Evolutionary conservation across 768 basidiomycete species (phyloP).

Genomic region (Lentinus brumalis): DNA sequence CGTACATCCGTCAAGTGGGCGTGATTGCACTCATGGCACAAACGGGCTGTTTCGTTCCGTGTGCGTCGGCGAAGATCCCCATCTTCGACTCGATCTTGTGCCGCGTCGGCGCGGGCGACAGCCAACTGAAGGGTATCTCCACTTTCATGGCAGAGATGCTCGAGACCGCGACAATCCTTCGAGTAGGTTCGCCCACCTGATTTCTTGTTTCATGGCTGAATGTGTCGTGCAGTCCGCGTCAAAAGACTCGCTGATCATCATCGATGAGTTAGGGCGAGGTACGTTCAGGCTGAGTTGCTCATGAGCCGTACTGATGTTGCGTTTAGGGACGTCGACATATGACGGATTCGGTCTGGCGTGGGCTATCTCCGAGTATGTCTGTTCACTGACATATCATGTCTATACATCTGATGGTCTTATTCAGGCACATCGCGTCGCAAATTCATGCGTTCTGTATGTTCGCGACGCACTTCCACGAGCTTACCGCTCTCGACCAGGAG

Average conservation of each 20-base stretch:
- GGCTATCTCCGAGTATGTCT: constrained; percentile 92
- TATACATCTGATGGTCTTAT: not conserved
- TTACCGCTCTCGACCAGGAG: constrained; percentile 89
- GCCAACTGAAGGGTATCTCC: constrained; percentile 95
- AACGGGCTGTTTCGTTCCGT: constrained; percentile 93
- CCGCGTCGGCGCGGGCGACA: constrained; percentile 96
- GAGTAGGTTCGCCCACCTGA: constrained; percentile 47
- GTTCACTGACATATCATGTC: not conserved
- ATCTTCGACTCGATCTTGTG: constrained; percentile 96
- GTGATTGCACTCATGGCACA: constrained; percentile 98
- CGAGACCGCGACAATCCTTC: constrained; percentile 93
- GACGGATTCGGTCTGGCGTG: constrained; percentile 98
- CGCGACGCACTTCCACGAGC: constrained; percentile 97
- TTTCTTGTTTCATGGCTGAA: not conserved
- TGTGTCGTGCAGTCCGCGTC: constrained; percentile 72
- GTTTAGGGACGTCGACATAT: constrained; percentile 89
- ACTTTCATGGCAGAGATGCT: constrained; percentile 99
- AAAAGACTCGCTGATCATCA: constrained; percentile 91
- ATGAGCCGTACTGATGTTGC: not conserved
- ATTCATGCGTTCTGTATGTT: constrained; percentile 95
- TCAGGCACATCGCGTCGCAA: constrained; percentile 87
- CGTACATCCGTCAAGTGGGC: constrained; percentile 93
- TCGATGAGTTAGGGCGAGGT: constrained; percentile 96
- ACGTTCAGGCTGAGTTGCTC: constrained; percentile 8
- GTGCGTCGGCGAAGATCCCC: constrained; percentile 80